A percentile compares a stretch with the other conserved stretches of the same genome.
phyloP scores from a whole-genome alignment of 345 rosid species.

The Eucalyptus sp. region DNA sequence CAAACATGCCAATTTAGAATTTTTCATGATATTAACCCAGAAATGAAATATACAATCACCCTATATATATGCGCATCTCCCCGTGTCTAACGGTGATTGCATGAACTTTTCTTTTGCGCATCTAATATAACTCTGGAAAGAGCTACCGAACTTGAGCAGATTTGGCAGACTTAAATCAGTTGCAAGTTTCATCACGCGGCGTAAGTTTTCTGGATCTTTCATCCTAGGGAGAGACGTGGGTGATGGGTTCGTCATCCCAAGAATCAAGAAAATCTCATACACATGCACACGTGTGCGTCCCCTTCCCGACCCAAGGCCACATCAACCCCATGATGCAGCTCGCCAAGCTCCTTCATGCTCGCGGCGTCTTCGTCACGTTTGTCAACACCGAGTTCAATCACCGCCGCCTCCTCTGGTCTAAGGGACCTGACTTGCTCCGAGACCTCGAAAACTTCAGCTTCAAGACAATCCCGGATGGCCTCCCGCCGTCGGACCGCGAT shows the following conservation, averaged over 20 bases:
- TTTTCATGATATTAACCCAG: not conserved
- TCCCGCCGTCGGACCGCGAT: conserved; percentile 1
- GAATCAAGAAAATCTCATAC: not conserved
- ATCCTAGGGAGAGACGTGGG: not conserved
- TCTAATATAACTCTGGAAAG: not conserved
- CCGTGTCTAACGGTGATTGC: not conserved
- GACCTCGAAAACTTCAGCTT: not conserved
- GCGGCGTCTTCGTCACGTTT: conserved; percentile 20
- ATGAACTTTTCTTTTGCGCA: not conserved
- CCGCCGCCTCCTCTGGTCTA: conserved; percentile 1
- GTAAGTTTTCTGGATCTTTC: not conserved
- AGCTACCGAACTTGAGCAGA: not conserved
- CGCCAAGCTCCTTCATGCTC: conserved; percentile 21
- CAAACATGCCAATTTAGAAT: too few species aligned
- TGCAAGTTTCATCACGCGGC: too few species aligned
- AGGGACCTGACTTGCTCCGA: not conserved
- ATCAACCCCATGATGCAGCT: conserved; percentile 18
- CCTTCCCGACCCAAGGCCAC: conserved; percentile 27
- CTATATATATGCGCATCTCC: not conserved
- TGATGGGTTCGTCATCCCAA: not conserved
- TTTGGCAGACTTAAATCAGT: not conserved
- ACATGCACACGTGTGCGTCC: conserved; percentile 3
- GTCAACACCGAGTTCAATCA: conserved; percentile 18
- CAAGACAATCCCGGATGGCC: conserved; percentile 9
- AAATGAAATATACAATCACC: not conserved